Base-by-base conservation (phyloP, 2,329 filamentous ascomycete species). In the Colletotrichum sp. region DNA sequence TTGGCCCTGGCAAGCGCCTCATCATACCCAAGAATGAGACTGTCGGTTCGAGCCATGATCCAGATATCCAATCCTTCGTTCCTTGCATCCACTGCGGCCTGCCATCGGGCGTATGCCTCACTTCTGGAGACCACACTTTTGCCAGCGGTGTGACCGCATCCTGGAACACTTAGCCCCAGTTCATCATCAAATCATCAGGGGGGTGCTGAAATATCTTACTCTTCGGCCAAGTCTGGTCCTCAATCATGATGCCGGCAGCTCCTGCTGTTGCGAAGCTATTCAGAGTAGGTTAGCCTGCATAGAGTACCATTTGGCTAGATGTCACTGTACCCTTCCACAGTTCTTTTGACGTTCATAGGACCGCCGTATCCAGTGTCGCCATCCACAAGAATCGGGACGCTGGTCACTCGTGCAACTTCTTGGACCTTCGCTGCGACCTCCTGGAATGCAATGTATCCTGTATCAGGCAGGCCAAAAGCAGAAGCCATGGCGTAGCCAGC, bases 161-260 rank as follows among this genome's bases (percentile, higher is more conserved):
- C 80, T 81, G 8, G 6, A 57, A 52, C 10, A 34, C 9, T 57
- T 52, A 52, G 44, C 44, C n/a, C 44, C 44, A 52, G 5, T 15
- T 8, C 28, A 30, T 34, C 6, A 15, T 30, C 8, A n/a, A 52
- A 59, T 18, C 18, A 9, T 30, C 3, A 30, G 30, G 55, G 16
- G 24, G 18, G 2, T 39, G 26, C 7, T 30, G 2, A 15, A 26
- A 26, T 83, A 78, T 71, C 44, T 52, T 24, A 88, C 87, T 80
- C 72, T 89, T 89, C 8, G 87, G 87, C 87, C 87, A 89, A 1
- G 85, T 87, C 76, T 88, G 87, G 70, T 88, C 87, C 72, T 89
- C 87, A 71, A 89, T 87, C 86, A 85, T 84, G 34, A 85, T 76
- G 0, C 84, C 84, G 5, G 84, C 83, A 18, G 84, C 84, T 18